These are phyloP conservation scores for Euphorbia corollata DNA, from an alignment of 441 rosid species.

Conservation along the genomic window DNA sequence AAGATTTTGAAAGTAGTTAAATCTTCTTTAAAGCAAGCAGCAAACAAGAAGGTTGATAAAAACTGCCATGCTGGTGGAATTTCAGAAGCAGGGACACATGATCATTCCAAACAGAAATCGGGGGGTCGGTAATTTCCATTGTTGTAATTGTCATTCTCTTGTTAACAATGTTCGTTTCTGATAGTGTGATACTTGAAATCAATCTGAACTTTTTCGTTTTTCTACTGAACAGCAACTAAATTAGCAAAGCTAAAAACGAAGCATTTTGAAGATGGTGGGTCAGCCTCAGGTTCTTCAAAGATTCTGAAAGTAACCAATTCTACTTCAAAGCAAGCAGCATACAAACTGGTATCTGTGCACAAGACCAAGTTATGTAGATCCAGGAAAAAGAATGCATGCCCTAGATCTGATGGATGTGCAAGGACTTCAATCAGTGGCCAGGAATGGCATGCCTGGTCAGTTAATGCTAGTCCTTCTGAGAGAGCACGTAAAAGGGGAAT, in stretches of 20 bases:
- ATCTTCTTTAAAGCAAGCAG: too few relatives aligned
- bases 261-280: slow-evolving; percentile 26
- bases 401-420: slow-evolving; percentile 85
- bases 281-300: slow-evolving; percentile 33
- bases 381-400: slow-evolving; percentile 39
- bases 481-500: slow-evolving; percentile 73
- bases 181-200: slow-evolving; percentile 5
- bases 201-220: slow-evolving; percentile 13
- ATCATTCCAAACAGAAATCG: too few relatives aligned
- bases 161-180: neutral
- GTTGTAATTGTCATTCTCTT: slow-evolving; percentile 4
- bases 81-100: too few relatives aligned
- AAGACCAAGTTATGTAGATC: slow-evolving; percentile 34
- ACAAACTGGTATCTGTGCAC: slow-evolving; percentile 25
- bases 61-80: too few relatives aligned
- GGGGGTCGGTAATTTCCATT: slow-evolving; percentile 19
- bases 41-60: too few relatives aligned
- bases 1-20: too few relatives aligned
- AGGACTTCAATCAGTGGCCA: slow-evolving; percentile 84
- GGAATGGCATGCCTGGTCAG: slow-evolving; percentile 93
- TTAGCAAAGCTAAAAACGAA: slow-evolving; percentile 47
- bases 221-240: slow-evolving; percentile 37
- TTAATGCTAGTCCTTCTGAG: slow-evolving; percentile 69
- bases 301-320: slow-evolving; percentile 31
- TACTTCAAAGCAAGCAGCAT: slow-evolving; percentile 30